Percentiles rank a stretch among this genome's conserved stretches.
These are phyloP conservation scores for Tricholoma terreum DNA, from an alignment of 768 basidiomycete species.

Conservation along the genomic window DNA sequence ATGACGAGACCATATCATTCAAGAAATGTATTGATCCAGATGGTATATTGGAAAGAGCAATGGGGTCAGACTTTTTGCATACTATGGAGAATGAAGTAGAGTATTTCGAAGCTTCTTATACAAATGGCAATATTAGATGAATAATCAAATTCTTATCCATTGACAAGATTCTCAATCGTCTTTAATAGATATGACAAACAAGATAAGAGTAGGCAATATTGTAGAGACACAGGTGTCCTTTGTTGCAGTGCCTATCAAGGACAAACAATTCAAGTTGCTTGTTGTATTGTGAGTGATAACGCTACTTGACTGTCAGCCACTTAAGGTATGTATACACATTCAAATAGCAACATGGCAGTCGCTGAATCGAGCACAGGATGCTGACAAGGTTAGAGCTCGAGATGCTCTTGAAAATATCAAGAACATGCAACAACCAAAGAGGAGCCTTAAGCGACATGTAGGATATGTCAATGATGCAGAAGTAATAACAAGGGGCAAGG, in stretches of 20 bases:
- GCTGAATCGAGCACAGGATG: not conserved
- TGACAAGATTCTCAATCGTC: not conserved
- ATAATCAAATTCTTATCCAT: not conserved
- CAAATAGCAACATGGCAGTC: too few relatives aligned
- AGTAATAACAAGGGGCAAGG: not conserved
- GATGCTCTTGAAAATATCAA: not conserved
- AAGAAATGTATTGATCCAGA: not conserved
- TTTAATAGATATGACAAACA: not conserved
- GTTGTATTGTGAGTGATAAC: not conserved
- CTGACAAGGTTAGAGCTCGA: not conserved
- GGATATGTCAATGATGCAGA: not conserved
- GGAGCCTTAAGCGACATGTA: not conserved
- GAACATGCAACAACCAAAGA: too few relatives aligned
- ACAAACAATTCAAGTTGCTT: not conserved
- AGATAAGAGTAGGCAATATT: not conserved
- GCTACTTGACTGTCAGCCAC: not conserved
- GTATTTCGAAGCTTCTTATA: not conserved
- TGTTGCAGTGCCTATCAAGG: not conserved
- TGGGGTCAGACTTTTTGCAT: not conserved
- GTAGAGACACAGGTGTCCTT: not conserved
- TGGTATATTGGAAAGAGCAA: not conserved
- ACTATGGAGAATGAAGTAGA: not conserved
- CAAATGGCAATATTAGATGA: not conserved
- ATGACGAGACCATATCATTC: not conserved
- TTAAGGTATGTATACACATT: not conserved